phyloP scores from a whole-genome alignment of 768 basidiomycete species.

The Cyclocybe aegerita region DNA sequence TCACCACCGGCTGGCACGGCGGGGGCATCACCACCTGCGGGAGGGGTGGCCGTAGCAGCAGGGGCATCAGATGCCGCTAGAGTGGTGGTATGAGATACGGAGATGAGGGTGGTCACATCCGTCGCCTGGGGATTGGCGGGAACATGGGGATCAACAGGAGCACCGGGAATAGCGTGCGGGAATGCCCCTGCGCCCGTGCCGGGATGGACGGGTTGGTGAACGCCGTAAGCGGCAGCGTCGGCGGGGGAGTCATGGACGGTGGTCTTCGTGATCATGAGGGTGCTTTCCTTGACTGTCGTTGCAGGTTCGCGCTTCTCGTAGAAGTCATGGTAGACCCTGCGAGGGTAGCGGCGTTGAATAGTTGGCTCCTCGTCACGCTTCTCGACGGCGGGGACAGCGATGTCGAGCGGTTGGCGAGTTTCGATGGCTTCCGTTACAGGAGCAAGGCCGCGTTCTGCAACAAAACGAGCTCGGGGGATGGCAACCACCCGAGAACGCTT shows the following conservation, averaged over 20 bases:
- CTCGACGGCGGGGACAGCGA: slow-evolving; percentile 12
- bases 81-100: slow-evolving; percentile 11
- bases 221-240: slow-evolving; percentile 16
- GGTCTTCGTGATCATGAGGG: slow-evolving; percentile 14
- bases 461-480: slow-evolving; percentile 27
- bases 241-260: slow-evolving; percentile 21
- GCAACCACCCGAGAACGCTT: slow-evolving; percentile 16
- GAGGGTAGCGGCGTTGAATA: slow-evolving; percentile 25
- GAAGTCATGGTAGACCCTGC: slow-evolving; percentile 24
- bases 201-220: background rate
- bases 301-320: slow-evolving; percentile 29
- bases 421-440: slow-evolving; percentile 15
- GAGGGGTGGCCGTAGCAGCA: slow-evolving; percentile 2
- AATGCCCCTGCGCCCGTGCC: background rate
- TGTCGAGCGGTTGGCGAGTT: slow-evolving; percentile 26
- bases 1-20: slow-evolving; percentile 3
- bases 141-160: background rate
- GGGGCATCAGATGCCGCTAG: slow-evolving; percentile 7
- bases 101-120: slow-evolving; percentile 6
- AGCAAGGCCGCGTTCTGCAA: slow-evolving; percentile 18
- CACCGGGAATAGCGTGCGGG: background rate
- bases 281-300: slow-evolving; percentile 22
- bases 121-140: background rate
- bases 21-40: background rate
- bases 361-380: slow-evolving; percentile 15